Conservation (phyloP, 768 basidiomycete species). For the Kwoniella europaea region DNA sequence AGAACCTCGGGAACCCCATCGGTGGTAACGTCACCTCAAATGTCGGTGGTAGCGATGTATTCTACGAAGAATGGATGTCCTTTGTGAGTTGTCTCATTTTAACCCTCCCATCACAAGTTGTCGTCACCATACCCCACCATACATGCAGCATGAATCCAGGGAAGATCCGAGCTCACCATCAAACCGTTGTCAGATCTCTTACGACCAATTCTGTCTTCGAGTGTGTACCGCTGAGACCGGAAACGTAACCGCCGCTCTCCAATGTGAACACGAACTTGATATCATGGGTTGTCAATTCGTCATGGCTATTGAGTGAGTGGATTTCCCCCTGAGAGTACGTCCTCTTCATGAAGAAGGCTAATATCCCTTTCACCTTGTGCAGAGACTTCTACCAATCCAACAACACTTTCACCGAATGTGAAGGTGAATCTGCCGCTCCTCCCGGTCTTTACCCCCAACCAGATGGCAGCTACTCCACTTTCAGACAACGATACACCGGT, state of each 20-base stretch:
- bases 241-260: conserved; percentile 53
- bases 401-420: conserved; percentile 61
- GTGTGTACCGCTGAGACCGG: conserved; percentile 61
- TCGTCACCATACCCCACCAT: too few species aligned
- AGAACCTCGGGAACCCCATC: conserved; percentile 59
- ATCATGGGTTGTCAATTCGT: conserved; percentile 58
- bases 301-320: conserved; percentile 56
- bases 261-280: conserved; percentile 57
- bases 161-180: background rate
- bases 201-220: conserved; percentile 62
- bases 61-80: conserved; percentile 62
- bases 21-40: conserved; percentile 59
- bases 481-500: conserved; percentile 58
- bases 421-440: conserved; percentile 59
- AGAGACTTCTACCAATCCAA: conserved; percentile 48
- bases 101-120: background rate
- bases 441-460: conserved; percentile 59
- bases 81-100: conserved; percentile 27
- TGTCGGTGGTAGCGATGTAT: conserved; percentile 55
- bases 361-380: conserved; percentile 26
- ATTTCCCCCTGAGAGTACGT: background rate
- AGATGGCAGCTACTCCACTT: conserved; percentile 54
- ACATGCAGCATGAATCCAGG: too few species aligned
- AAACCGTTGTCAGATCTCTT: conserved; percentile 56
- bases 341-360: background rate